Percentiles rank a stretch among this genome's conserved stretches.
These are phyloP conservation scores for Russula brevipes DNA, from an alignment of 768 basidiomycete species.

Conservation along the genomic window DNA sequence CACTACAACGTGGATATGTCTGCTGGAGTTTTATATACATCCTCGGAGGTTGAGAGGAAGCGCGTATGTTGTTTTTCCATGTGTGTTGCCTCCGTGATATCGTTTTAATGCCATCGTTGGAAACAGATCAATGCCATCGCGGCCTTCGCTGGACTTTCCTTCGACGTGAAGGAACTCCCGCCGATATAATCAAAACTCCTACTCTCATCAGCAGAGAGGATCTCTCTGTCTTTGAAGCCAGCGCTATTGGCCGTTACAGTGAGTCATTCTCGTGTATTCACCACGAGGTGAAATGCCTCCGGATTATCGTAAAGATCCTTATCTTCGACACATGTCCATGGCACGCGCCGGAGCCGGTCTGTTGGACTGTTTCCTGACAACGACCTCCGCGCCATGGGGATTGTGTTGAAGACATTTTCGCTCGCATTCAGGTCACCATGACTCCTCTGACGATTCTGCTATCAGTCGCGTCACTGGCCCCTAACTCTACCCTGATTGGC, in stretches of 20 bases:
- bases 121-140: constrained; percentile 50
- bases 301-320: not conserved
- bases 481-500: constrained; percentile 78
- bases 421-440: constrained; percentile 11
- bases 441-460: constrained; percentile 17
- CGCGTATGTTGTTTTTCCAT: constrained; percentile 39
- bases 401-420: not conserved
- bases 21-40: constrained; percentile 60
- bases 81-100: too few species aligned
- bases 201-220: constrained; percentile 73
- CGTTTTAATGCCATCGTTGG: not conserved
- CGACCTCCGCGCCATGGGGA: not conserved
- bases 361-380: not conserved
- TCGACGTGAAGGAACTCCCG: constrained; percentile 53
- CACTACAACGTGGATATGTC: constrained; percentile 40
- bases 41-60: constrained; percentile 38
- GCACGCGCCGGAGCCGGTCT: not conserved
- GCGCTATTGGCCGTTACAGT: constrained; percentile 85
- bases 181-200: constrained; percentile 76
- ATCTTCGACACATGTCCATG: not conserved
- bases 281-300: not conserved
- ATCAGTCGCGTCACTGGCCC: constrained; percentile 68
- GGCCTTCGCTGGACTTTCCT: constrained; percentile 52
- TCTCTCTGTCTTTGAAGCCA: constrained; percentile 70
- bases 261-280: constrained; percentile 38